Percentiles rank a stretch among this genome's conserved stretches.
Evolutionary conservation across 257 asterid genomes (phyloP).

Genomic region (Lantana camara): DNA sequence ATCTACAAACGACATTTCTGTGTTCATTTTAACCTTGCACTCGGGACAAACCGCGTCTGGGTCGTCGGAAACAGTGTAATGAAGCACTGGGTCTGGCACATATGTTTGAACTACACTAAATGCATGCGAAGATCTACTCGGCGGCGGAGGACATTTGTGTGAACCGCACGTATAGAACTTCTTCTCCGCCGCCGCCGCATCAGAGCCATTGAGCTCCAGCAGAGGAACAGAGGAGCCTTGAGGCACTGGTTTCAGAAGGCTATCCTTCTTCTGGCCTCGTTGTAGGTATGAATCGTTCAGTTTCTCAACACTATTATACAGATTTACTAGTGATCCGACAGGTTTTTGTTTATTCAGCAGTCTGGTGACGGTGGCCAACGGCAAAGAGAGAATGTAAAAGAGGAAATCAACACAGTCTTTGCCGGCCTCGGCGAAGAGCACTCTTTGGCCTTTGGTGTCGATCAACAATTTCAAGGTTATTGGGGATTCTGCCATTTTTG

Average conservation of each 20-base stretch:
- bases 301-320: constrained; percentile 26
- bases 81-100: no score
- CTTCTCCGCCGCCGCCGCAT: not conserved
- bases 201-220: not conserved
- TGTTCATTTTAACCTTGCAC: not conserved
- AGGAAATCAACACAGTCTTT: constrained; percentile 40
- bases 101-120: no score
- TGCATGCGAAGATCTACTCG: no score
- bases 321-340: constrained; percentile 23
- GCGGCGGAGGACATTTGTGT: no score
- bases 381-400: constrained; percentile 33
- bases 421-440: constrained; percentile 43
- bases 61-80: constrained; percentile 21
- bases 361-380: constrained; percentile 17
- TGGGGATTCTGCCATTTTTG: not conserved
- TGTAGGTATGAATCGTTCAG: constrained; percentile 33
- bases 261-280: constrained; percentile 25
- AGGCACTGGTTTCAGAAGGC: constrained; percentile 33
- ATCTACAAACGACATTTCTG: not conserved
- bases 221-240: constrained; percentile 19
- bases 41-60: constrained; percentile 21
- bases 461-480: constrained; percentile 43
- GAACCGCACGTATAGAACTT: constrained; percentile 14
- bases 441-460: constrained; percentile 27
- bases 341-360: constrained; percentile 14